These are phyloP conservation scores for Candida railenensis DNA, from an alignment of 805 yeast genomes.

Conservation along the genomic window DNA sequence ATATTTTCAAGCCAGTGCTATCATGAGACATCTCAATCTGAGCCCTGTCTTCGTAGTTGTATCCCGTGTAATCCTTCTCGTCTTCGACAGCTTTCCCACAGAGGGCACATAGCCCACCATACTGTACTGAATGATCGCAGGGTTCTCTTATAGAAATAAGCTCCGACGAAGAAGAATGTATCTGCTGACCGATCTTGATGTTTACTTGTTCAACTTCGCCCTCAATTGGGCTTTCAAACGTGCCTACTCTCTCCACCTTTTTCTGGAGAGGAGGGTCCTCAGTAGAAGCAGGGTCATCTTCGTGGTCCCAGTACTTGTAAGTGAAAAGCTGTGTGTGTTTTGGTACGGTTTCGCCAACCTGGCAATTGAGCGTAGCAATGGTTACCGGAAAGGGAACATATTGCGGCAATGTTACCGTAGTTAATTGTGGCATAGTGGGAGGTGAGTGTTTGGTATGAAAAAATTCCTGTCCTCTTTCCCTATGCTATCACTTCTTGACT, in stretches of 20 bases:
- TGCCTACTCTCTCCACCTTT: constrained; percentile 67
- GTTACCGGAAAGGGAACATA: constrained; percentile 70
- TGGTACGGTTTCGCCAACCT: constrained; percentile 44
- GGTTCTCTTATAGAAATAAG: constrained; percentile 70
- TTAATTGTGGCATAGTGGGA: constrained; percentile 31
- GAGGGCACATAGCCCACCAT: constrained; percentile 90
- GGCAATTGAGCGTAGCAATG: constrained; percentile 48
- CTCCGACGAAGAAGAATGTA: constrained; percentile 44
- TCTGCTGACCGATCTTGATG: constrained; percentile 58
- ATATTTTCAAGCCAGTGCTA: constrained; percentile 77
- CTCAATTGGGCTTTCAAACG: constrained; percentile 80
- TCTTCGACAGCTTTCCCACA: constrained; percentile 79
- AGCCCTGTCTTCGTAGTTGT: constrained; percentile 67
- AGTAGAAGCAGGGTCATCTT: constrained; percentile 50
- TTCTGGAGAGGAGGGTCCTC: constrained; percentile 44
- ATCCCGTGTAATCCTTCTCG: constrained; percentile 73
- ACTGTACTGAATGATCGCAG: constrained; percentile 90
- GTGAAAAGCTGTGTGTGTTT: constrained; percentile 56
- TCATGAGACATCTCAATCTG: constrained; percentile 89
- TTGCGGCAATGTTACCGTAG: constrained; percentile 56
- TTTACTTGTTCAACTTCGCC: constrained; percentile 59
- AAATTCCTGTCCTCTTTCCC: background rate
- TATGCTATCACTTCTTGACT: background rate
- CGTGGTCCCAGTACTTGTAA: constrained; percentile 68
- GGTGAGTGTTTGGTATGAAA: background rate